These are phyloP conservation scores for Pseudomonodictys pantanalensis DNA, from an alignment of 495 filamentous ascomycete species.

Conservation along the genomic window DNA sequence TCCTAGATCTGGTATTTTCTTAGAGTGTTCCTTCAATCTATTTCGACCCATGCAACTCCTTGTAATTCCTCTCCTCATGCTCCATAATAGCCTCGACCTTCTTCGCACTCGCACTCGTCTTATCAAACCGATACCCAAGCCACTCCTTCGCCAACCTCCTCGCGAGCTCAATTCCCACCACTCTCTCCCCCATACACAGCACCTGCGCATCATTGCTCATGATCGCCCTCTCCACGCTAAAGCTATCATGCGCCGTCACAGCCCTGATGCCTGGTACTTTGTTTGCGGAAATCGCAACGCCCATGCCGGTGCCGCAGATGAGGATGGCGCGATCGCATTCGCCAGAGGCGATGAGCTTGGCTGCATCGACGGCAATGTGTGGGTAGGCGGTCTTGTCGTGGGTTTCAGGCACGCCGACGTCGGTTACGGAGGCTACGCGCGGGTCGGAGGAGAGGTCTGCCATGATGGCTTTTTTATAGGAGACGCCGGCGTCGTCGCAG, in stretches of 20 bases:
- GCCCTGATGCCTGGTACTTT: slow-evolving; percentile 82
- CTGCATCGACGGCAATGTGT: slow-evolving; percentile 70
- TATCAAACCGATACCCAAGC: slow-evolving; percentile 79
- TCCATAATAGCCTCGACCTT: slow-evolving; percentile 75
- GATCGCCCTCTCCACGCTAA: slow-evolving; percentile 76
- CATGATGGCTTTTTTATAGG: slow-evolving; percentile 78
- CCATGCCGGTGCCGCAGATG: slow-evolving; percentile 84
- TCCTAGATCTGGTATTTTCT: too few species aligned
- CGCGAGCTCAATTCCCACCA: slow-evolving; percentile 77
- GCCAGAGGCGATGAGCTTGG: slow-evolving; percentile 63
- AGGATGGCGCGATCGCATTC: slow-evolving; percentile 74
- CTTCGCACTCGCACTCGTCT: slow-evolving; percentile 63
- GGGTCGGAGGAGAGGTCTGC: slow-evolving; percentile 64
- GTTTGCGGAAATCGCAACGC: slow-evolving; percentile 83
- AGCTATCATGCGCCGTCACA: slow-evolving; percentile 83
- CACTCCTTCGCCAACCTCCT: slow-evolving; percentile 75
- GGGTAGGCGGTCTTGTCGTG: slow-evolving; percentile 82
- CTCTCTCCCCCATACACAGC: slow-evolving; percentile 82
- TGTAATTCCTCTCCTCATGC: slow-evolving; percentile 59
- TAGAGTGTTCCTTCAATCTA: too few species aligned
- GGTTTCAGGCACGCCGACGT: slow-evolving; percentile 63
- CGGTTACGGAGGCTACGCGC: slow-evolving; percentile 64
- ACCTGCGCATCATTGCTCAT: slow-evolving; percentile 86
- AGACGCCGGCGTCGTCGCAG: slow-evolving; percentile 70
- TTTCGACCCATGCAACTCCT: not conserved